Evolutionary conservation across 139 green algal species (phyloP).

Genomic region (Cymbomonas tetramitiformis): DNA sequence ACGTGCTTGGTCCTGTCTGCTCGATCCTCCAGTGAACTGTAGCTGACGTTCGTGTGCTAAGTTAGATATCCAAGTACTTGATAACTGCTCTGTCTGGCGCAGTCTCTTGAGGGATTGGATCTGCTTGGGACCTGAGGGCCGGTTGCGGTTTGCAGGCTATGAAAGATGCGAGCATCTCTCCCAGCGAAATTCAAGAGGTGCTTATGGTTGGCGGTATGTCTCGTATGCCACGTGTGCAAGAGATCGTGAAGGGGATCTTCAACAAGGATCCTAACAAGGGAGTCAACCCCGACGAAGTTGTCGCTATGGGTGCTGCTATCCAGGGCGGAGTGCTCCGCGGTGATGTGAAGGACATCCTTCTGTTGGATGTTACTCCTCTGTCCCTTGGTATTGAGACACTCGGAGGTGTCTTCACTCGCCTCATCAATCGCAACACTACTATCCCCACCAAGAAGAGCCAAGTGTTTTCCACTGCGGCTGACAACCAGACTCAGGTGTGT

Average conservation of each 20-base stretch:
- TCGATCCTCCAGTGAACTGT: too few species aligned
- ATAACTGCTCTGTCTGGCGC: too few species aligned
- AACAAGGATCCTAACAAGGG: conserved; percentile 63
- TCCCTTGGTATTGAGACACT: conserved; percentile 97
- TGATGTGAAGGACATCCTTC: conserved; percentile 93
- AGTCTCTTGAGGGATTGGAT: too few species aligned
- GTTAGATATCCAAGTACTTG: too few species aligned
- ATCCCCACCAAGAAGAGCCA: conserved; percentile 91
- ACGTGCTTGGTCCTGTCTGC: too few species aligned
- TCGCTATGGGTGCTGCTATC: conserved; percentile 91
- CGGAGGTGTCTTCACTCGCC: conserved; percentile 92
- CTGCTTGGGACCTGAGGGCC: too few species aligned
- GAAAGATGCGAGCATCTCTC: conserved; percentile 63
- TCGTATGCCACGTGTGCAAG: conserved; percentile 88
- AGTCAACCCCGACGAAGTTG: conserved; percentile 97
- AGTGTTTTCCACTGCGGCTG: conserved; percentile 85
- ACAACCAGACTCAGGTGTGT: conserved; percentile 89
- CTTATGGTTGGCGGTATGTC: conserved; percentile 95
- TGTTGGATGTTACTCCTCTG: conserved; percentile 95
- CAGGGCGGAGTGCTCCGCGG: conserved; percentile 85
- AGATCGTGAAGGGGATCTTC: conserved; percentile 88
- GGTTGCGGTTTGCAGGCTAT: too few species aligned
- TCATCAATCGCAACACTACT: conserved; percentile 97
- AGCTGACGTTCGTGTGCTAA: too few species aligned
- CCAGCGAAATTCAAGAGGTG: conserved; percentile 87